Base-by-base conservation (phyloP, 2,329 filamentous ascomycete species). In the Metarhizium humberi region DNA sequence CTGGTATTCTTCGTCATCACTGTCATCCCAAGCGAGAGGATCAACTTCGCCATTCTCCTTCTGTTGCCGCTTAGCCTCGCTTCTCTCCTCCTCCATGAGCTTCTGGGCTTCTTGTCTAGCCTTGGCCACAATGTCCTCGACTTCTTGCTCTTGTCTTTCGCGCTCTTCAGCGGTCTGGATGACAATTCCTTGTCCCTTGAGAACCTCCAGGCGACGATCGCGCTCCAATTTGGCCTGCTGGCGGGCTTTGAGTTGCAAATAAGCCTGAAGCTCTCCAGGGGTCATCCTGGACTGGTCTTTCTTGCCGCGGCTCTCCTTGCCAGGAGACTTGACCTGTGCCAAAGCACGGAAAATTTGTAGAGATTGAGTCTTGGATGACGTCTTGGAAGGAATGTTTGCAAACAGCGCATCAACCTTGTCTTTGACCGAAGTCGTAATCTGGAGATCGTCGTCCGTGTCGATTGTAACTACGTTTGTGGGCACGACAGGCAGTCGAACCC, bases 131-230 rank as follows among this genome's bases (percentile, higher is more conserved):
- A 97, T 80, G 64, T 96, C 87, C 62, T 97, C 94, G 13, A 96
- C 84, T 57, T 92, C 84, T 56, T 88, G 84, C 69, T 90, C 83
- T 67, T 95, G 87, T 38, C 83, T 82, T 65, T 92, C 88, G 20
- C 89, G 84, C 68, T 99, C 92, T 69, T 96, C 92, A 2, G 86
- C 83, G 0, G 89, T 96, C 68, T 92, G 87, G 18, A 97, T 77
- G 29, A 87, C 75, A 30, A 96, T 79, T 7, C 94, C 94, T 69
- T 88, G 90, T 11, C 87, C 85, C 64, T 82, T 84, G 45, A 99
- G 78, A 61, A 85, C 79, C 55, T 90, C 84, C 20, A 97, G 79
- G 55, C 86, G 86, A 61, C 89, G 85, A 57, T 89, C 82, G 53
- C 90, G 85, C 67, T 94, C 90, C 46, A 81, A 71, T 57, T 84